Conservation (phyloP, 192 early-diverging fungal genomes). For the Backusella macrospora region DNA sequence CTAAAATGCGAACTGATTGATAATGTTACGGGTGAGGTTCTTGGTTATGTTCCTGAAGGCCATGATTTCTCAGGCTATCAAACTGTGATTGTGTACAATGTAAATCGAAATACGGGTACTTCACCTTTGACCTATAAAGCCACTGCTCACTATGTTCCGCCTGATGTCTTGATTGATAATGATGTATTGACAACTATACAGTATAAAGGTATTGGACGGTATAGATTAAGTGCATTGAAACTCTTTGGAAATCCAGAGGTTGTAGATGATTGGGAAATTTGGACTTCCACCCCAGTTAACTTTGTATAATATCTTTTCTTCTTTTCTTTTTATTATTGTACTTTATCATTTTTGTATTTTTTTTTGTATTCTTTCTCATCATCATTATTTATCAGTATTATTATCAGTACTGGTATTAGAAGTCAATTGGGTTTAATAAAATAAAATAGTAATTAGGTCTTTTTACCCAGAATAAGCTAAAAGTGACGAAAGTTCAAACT, state of each 20-base stretch:
- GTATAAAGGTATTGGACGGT: not conserved
- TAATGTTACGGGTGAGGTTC: constrained; percentile 3
- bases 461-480: too few species aligned
- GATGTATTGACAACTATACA: not conserved
- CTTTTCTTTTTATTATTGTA: not conserved
- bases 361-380: too few species aligned
- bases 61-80: constrained; percentile 15
- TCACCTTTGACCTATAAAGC: not conserved
- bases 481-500: too few species aligned
- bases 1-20: constrained; percentile 28
- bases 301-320: not conserved
- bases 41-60: constrained; percentile 11
- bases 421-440: too few species aligned
- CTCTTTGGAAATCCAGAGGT: constrained; percentile 35
- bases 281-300: constrained; percentile 15
- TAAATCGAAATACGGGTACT: constrained; percentile 13
- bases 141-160: not conserved
- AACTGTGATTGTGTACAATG: not conserved
- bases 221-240: constrained; percentile 34
- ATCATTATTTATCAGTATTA: too few species aligned
- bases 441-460: too few species aligned
- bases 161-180: not conserved
- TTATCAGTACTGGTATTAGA: too few species aligned
- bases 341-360: too few species aligned
- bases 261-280: constrained; percentile 25